Base-by-base conservation (phyloP, 139 green algal genomes). In the Auxenochlorella pyrenoidosa region DNA sequence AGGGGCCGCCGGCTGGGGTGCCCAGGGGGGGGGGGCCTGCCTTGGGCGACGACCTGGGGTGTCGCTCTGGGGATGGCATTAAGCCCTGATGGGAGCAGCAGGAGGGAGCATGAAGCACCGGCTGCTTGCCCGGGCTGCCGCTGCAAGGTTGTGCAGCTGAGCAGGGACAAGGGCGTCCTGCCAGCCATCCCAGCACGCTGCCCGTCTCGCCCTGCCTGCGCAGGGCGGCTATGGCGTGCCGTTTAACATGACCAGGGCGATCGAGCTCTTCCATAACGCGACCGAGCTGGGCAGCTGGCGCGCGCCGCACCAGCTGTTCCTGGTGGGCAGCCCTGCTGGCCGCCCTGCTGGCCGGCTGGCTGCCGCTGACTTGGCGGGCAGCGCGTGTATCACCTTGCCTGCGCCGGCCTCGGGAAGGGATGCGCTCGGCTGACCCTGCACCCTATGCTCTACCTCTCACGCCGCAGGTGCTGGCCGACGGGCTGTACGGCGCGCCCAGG, bases 211-310 rank as follows among this genome's bases (percentile, higher is more conserved):
- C 8, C 12, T 36, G 24, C 18, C 3, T 8, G 54, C 59, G 59
- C 79, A 86, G 81, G 81, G 81, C 21, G 75, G 54, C 32, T 88
- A 85, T 24, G 60, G 75, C 63, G 76, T 86, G 76, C 5, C 21
- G 15, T 43, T 34, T n/a, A 73, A 85, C 85, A 79, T 78, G 60
- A 85, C 19, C 60, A 54, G 13, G 5, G 65, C 85, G 2, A 22
- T 91, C 22, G 87, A 91, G 66, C 66, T 89, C 65, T 92, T 90
- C 40, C 5, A 85, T 28, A 83, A 70, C 19, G 88, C 91, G 10
- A 63, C 86, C 15, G 70, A 63, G 51, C 34, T 84, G n/a, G 92
- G 91, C 38, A 82, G 90, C 87, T 93, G 91, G 91, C 83, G 88
- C 8, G 89, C 91, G 6, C 71, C 90, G 15, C 89, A 89, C 81